Evolutionary conservation across 108 stramenopile genomes (phyloP).

Genomic region (Skeletonema grethae): DNA sequence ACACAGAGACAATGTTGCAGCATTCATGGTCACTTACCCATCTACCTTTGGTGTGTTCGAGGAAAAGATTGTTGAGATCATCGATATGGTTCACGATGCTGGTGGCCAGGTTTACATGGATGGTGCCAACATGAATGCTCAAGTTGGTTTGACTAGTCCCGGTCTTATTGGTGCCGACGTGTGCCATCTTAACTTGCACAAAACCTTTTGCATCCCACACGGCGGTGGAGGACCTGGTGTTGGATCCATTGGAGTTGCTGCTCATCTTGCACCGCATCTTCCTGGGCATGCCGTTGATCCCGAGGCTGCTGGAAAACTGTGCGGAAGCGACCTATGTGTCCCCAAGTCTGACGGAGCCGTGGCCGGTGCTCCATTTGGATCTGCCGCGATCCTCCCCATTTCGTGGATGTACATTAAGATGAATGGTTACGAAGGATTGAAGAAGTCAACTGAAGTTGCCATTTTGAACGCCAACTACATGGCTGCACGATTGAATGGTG

Average conservation of each 20-base stretch:
- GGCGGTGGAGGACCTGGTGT: conserved; percentile 99
- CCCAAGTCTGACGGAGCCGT: conserved; percentile 81
- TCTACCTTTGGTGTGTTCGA: conserved; percentile 99
- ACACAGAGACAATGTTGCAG: conserved; percentile 91
- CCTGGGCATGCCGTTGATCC: conserved; percentile 94
- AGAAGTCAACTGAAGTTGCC: conserved; percentile 87
- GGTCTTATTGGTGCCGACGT: conserved; percentile 98
- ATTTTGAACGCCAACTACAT: conserved; percentile 99
- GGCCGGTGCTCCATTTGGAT: conserved; percentile 98
- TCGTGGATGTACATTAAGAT: conserved; percentile 99
- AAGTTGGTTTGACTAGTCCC: conserved; percentile 96
- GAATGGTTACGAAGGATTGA: conserved; percentile 93
- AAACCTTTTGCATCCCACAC: conserved; percentile 99
- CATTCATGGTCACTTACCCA: conserved; percentile 99
- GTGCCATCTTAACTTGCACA: conserved; percentile 99
- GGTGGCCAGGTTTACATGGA: conserved; percentile 99
- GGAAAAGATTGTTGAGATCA: conserved; percentile 92
- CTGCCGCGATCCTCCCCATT: conserved; percentile 98
- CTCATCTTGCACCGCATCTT: conserved; percentile 96
- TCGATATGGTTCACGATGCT: conserved; percentile 85
- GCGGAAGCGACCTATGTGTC: conserved; percentile 76
- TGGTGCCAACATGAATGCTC: conserved; percentile 99
- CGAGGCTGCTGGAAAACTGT: conserved; percentile 81
- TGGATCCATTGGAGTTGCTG: conserved; percentile 96
- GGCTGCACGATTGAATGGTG: conserved; percentile 91